phyloP scores from a whole-genome alignment of 768 basidiomycete species.

The Psilocybe azurescens region DNA sequence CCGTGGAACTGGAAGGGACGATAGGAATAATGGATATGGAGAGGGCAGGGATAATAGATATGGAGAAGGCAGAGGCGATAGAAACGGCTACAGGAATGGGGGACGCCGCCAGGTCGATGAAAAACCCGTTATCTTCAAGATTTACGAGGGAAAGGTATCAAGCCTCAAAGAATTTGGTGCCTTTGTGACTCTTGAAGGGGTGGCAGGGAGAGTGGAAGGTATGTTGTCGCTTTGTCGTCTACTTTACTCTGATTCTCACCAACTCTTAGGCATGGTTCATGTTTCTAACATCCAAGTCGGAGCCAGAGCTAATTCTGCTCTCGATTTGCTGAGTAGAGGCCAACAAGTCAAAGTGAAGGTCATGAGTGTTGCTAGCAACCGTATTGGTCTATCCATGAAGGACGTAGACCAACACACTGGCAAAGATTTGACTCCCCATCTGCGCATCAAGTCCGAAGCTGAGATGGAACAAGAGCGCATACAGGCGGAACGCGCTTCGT shows the following conservation, averaged over 20 bases:
- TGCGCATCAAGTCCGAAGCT: slow-evolving; percentile 92
- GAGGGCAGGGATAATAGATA: neutral
- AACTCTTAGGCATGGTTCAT: slow-evolving; percentile 89
- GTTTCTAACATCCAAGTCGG: slow-evolving; percentile 91
- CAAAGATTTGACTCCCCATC: slow-evolving; percentile 91
- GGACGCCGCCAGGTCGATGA: slow-evolving; percentile 67
- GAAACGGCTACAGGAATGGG: slow-evolving; percentile 37
- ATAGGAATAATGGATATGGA: neutral
- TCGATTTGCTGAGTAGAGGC: slow-evolving; percentile 84
- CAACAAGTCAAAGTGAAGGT: slow-evolving; percentile 96
- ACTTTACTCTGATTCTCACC: neutral
- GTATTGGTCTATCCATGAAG: slow-evolving; percentile 93
- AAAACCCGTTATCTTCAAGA: slow-evolving; percentile 89
- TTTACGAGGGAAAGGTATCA: slow-evolving; percentile 87
- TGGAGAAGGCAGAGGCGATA: slow-evolving; percentile 36
- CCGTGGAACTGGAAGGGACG: slow-evolving; percentile 38
- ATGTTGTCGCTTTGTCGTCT: slow-evolving; percentile 13
- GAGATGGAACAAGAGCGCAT: slow-evolving; percentile 86
- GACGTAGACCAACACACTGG: slow-evolving; percentile 94
- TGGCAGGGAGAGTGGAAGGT: slow-evolving; percentile 90
- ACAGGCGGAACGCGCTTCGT: slow-evolving; percentile 63
- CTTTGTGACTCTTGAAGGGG: slow-evolving; percentile 89
- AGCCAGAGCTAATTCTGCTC: slow-evolving; percentile 83
- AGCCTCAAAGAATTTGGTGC: slow-evolving; percentile 96
- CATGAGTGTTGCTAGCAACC: slow-evolving; percentile 85